Evolutionary conservation across 2,329 filamentous ascomycete genomes (phyloP), one percentile per base, ranked within the genome.

Genomic region (Dryadomyces quercivorus): DNA sequence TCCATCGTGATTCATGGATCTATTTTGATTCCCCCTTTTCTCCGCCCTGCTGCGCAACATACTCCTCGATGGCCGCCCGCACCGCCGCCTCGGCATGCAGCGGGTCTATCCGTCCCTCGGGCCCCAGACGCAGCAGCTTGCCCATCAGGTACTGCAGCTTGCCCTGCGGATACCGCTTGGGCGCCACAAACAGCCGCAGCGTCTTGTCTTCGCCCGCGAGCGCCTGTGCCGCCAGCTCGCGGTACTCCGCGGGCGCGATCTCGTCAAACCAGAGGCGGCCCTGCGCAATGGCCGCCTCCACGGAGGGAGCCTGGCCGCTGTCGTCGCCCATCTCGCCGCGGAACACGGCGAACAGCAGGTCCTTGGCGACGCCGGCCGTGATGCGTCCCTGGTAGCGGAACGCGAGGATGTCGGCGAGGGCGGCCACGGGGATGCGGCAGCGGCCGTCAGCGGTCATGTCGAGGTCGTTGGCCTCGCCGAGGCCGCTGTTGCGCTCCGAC

Each of bases 111-210:
- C 75, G 69, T 62, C 79, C 76, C 47, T 78, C 72, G 3, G 72
- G 71, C 0, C 78, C 79, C 1, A 72, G 61, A 5, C 71, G 69
- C 68, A 82, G 75, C 75, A 82, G 77, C 65, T 75, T 78, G 20
- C 79, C 79, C 5, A 82, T 74, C 2, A 82, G 67, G 59, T 74
- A 81, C 77, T 81, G 81, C 48, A 82, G 70, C 66, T 81, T 82
- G 0, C 79, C 78, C 55, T 76, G 70, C 0, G 78, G 78, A 56
- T 75, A 78, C 51, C 68, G 69, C 42, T 61, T 62, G 53, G 70
- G 71, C 38, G 63, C 58, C 42, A 66, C 56, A 57, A 81, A 80
- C 59, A 75, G 71, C 47, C 61, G 62, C 54, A 81, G 57, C 1
- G 77, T 66, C 56, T 70, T 69, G 0, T 74, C 69, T 59, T 81